Evolutionary conservation across 345 rosid genomes (phyloP).

Genomic region (Arabis alpina): DNA sequence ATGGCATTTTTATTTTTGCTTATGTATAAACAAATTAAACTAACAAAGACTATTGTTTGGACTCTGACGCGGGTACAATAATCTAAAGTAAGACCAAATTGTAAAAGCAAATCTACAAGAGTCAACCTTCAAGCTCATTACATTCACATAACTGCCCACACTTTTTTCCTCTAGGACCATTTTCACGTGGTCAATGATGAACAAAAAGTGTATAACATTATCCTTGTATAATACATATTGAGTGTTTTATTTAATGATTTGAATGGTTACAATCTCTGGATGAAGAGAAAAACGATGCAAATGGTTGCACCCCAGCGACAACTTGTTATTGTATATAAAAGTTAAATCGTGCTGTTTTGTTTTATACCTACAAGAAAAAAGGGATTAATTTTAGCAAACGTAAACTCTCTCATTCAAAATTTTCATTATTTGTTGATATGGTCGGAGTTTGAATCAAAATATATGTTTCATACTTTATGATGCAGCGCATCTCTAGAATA

Average conservation of each 20-base stretch:
- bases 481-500: no score
- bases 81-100: conserved; percentile 20
- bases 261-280: neutral
- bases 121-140: conserved; percentile 32
- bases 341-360: neutral
- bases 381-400: neutral
- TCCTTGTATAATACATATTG: neutral
- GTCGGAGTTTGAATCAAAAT: neutral
- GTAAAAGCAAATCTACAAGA: conserved; percentile 24
- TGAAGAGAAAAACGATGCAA: neutral
- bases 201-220: conserved; percentile 1
- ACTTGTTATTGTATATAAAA: conserved; percentile 25
- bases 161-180: conserved; percentile 25
- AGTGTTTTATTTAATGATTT: neutral
- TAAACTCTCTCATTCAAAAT: conserved; percentile 6
- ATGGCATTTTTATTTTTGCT: no score
- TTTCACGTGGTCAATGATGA: conserved; percentile 29
- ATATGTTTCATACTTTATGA: conserved; percentile 5
- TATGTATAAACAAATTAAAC: no score
- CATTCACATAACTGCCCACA: conserved; percentile 21
- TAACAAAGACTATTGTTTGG: conserved; percentile 6
- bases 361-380: neutral
- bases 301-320: conserved; percentile 10
- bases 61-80: conserved; percentile 29
- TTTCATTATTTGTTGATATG: neutral